phyloP scores from a whole-genome alignment of 495 filamentous ascomycete species.

The Annulohypoxylon maeteangense region DNA sequence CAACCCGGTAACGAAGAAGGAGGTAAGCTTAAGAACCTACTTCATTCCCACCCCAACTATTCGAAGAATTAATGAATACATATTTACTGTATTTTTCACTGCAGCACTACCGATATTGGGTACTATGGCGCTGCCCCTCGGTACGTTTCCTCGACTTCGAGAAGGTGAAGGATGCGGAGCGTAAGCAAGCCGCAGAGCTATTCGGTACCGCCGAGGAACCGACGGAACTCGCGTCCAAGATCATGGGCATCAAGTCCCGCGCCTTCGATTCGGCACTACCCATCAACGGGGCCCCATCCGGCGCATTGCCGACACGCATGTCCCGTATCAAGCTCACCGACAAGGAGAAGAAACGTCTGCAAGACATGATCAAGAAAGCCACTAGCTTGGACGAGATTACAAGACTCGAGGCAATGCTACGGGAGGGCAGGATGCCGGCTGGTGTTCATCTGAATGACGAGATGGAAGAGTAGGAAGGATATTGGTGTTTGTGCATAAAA shows the following conservation, averaged over 20 bases:
- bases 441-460: constrained; percentile 65
- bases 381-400: constrained; percentile 88
- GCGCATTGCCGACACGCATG: constrained; percentile 67
- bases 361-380: constrained; percentile 80
- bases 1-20: constrained; percentile 90
- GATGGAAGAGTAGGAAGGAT: constrained; percentile 64
- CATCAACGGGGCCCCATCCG: constrained; percentile 46
- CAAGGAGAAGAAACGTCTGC: constrained; percentile 50
- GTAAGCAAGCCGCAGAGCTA: constrained; percentile 75
- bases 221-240: constrained; percentile 84
- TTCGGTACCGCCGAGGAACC: constrained; percentile 84
- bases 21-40: constrained; percentile 67
- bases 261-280: constrained; percentile 73
- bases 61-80: neutral
- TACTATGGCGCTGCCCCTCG: constrained; percentile 84
- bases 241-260: constrained; percentile 87
- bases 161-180: constrained; percentile 89
- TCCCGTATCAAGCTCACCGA: constrained; percentile 67
- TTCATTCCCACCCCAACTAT: neutral
- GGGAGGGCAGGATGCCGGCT: constrained; percentile 83
- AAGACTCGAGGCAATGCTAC: constrained; percentile 82
- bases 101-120: constrained; percentile 91
- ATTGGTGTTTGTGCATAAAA: neutral
- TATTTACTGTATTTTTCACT: neutral
- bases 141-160: constrained; percentile 94